Evolutionary conservation across 2,329 filamentous ascomycete species (phyloP).

Genomic region (Calonectria ilicicola): DNA sequence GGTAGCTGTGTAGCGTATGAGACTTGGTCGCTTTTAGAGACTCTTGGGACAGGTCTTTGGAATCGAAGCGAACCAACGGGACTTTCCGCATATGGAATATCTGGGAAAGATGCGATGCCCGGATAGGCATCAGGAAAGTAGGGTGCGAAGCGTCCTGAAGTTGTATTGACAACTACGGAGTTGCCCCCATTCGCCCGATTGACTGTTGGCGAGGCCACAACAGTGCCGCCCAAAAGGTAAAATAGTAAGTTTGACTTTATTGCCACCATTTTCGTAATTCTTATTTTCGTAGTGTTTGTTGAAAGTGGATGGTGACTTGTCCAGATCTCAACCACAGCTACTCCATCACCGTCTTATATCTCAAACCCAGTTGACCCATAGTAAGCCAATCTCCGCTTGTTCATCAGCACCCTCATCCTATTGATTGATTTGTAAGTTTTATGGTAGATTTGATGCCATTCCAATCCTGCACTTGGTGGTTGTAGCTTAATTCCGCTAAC

Average conservation of each 20-base stretch:
- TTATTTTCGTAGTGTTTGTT: background rate
- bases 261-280: background rate
- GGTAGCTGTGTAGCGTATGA: slow-evolving; percentile 6
- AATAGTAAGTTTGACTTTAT: background rate
- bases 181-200: background rate
- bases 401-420: no score
- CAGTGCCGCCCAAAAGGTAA: background rate
- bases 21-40: background rate
- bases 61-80: slow-evolving; percentile 28
- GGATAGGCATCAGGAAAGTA: slow-evolving; percentile 9
- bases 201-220: background rate
- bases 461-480: no score
- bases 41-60: slow-evolving; percentile 10
- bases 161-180: slow-evolving; percentile 25
- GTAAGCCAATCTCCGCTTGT: background rate
- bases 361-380: background rate
- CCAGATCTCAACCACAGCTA: no score
- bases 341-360: background rate
- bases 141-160: slow-evolving; percentile 30
- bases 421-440: background rate
- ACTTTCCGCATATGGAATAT: slow-evolving; percentile 31
- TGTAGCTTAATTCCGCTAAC: background rate
- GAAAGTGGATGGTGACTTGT: no score
- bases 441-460: background rate
- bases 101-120: slow-evolving; percentile 27